Conservation (phyloP, 305 asterid species). For the Fraxinus albicans region DNA sequence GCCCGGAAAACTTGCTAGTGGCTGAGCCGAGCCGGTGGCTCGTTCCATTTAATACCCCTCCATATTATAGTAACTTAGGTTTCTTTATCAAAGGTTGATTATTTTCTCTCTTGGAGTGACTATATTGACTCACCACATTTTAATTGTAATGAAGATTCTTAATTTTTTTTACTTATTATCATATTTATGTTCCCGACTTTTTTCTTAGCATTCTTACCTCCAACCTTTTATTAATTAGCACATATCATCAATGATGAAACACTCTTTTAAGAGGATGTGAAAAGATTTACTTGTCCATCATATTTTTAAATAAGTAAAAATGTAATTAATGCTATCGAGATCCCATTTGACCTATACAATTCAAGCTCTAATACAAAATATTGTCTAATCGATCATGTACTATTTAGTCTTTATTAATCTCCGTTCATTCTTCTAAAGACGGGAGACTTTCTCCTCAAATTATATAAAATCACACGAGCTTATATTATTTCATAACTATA, state of each 20-base stretch:
- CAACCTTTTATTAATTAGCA: background rate
- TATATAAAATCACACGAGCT: background rate
- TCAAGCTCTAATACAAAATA: background rate
- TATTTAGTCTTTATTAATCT: background rate
- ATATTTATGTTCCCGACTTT: too few species aligned
- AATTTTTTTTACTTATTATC: background rate
- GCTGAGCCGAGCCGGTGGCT: too few species aligned
- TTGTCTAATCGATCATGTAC: background rate
- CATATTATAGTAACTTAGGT: background rate
- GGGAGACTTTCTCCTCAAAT: background rate
- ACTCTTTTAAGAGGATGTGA: background rate
- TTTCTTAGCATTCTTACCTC: background rate
- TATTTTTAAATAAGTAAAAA: background rate
- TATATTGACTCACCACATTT: background rate
- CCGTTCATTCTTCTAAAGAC: background rate
- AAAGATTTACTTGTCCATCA: background rate
- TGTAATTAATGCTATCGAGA: too few species aligned
- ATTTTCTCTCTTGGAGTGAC: background rate
- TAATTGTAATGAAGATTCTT: background rate
- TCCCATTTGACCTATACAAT: background rate
- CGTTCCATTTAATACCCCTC: background rate
- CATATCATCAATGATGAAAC: too few species aligned
- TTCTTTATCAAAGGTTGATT: background rate
- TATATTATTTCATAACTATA: background rate
- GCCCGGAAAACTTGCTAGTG: background rate